Conservation (phyloP, 805 yeast genomes). For the Kuraishia ogatae region DNA sequence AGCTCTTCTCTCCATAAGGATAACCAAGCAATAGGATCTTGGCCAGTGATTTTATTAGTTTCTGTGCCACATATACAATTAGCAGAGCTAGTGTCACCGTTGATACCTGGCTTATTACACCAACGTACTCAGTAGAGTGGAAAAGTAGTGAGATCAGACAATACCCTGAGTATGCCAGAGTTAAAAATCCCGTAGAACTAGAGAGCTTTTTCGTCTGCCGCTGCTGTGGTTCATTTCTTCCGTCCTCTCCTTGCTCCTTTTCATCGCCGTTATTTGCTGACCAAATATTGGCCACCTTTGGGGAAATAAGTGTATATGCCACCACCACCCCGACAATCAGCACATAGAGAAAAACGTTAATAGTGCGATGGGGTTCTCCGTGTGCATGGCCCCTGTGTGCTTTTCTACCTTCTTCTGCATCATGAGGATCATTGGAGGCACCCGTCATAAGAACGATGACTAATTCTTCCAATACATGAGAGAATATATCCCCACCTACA, state of each 20-base stretch:
- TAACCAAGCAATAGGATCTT: conserved; percentile 43
- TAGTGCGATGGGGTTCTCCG: conserved; percentile 2
- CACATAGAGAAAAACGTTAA: not conserved
- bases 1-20: conserved; percentile 35
- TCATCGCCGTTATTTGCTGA: not conserved
- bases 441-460: conserved; percentile 34
- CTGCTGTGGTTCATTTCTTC: not conserved
- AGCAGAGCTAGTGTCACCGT: conserved; percentile 16
- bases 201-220: not conserved
- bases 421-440: conserved; percentile 11
- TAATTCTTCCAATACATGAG: conserved; percentile 79
- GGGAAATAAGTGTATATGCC: not conserved
- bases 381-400: conserved; percentile 21
- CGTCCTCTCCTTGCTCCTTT: not conserved
- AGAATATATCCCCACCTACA: conserved; percentile 83
- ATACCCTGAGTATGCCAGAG: conserved; percentile 23
- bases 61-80: conserved; percentile 17
- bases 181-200: conserved; percentile 17
- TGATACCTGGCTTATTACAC: conserved; percentile 14
- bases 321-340: not conserved
- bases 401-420: conserved; percentile 11
- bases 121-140: conserved; percentile 12
- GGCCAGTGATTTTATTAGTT: conserved; percentile 40
- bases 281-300: not conserved
- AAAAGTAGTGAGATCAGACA: conserved; percentile 21